These are phyloP conservation scores for Rhododendron griersonianum DNA, from an alignment of 148 eudicot genomes.

Conservation along the genomic window DNA sequence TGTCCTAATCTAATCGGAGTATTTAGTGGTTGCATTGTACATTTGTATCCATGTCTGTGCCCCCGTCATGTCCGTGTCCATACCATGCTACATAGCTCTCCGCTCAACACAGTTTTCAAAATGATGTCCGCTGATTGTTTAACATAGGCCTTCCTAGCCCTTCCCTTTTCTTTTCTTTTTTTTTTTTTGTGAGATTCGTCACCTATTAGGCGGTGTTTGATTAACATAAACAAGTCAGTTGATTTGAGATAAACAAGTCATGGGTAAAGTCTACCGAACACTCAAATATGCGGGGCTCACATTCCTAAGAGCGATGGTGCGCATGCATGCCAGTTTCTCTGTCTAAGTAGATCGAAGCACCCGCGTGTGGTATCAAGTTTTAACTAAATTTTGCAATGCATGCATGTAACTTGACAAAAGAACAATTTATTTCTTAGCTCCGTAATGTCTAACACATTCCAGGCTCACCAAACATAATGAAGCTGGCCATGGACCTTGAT, in stretches of 20 bases:
- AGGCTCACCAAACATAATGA: background rate
- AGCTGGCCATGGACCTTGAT: background rate
- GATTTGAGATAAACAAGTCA: background rate
- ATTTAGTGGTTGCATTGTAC: background rate
- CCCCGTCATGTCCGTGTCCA: background rate
- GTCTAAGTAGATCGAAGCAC: background rate
- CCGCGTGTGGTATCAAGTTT: background rate
- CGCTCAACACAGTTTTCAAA: background rate
- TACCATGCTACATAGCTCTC: background rate
- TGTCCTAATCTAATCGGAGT: background rate
- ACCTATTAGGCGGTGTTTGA: background rate
- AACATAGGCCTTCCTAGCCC: background rate
- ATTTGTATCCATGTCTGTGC: background rate
- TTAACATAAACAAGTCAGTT: background rate
- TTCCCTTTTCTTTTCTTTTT: background rate
- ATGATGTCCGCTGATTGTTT: background rate
- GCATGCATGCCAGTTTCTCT: background rate
- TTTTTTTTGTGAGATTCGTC: background rate
- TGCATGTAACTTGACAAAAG: background rate
- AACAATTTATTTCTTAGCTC: slow-evolving; percentile 5
- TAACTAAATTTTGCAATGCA: background rate
- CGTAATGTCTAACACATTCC: background rate
- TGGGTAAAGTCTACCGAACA: background rate
- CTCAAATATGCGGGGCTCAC: background rate
- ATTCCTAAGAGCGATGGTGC: background rate